Evolutionary conservation across 257 asterid genomes (phyloP).

Genomic region (Ocimum tenuiflorum): DNA sequence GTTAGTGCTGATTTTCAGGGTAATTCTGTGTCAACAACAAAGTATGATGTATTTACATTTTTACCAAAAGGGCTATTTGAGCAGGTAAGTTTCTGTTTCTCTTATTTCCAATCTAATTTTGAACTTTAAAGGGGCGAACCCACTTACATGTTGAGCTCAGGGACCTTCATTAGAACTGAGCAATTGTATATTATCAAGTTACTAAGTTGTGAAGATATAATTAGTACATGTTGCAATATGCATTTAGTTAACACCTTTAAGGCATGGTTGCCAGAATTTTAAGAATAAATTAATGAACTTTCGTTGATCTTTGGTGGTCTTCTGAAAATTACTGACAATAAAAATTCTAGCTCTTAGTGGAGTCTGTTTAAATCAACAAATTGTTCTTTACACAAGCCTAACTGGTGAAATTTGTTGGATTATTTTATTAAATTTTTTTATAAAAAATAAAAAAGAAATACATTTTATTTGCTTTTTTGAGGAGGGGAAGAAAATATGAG

Average conservation of each 20-base stretch:
- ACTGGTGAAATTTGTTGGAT: not conserved
- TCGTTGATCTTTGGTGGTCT: not conserved
- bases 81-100: constrained; percentile 57
- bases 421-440: not conserved
- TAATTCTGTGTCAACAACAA: constrained; percentile 92
- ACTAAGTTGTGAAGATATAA: not conserved
- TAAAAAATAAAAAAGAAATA: not conserved
- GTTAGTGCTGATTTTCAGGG: constrained; percentile 45
- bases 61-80: constrained; percentile 94
- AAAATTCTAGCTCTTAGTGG: not conserved
- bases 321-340: not conserved
- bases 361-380: not conserved
- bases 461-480: not conserved
- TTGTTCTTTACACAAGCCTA: not conserved
- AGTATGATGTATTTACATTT: constrained; percentile 78
- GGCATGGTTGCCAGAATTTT: not conserved
- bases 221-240: not conserved
- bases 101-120: constrained; percentile 4
- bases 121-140: not conserved
- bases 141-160: not conserved
- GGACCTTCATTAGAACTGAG: not conserved
- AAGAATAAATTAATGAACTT: not conserved
- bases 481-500: constrained; percentile 1
- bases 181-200: not conserved
- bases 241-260: not conserved